phyloP scores from a whole-genome alignment of 805 yeast genomes.

The Lachancea sp. region DNA sequence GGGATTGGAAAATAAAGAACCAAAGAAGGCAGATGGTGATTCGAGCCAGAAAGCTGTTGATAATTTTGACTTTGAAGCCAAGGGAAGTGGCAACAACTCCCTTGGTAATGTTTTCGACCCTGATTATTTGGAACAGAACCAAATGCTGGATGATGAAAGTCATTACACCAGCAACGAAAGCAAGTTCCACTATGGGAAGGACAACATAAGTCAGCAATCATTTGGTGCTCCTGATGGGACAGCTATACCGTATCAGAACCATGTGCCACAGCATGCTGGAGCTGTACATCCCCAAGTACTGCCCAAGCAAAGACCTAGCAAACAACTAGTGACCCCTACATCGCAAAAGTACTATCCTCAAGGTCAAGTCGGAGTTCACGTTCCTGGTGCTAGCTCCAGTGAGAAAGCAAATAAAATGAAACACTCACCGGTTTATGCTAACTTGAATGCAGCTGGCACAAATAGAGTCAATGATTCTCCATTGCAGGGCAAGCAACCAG shows the following conservation, averaged over 20 bases:
- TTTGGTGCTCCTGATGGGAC: background rate
- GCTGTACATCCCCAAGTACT: slow-evolving; percentile 7
- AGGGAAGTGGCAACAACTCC: slow-evolving; percentile 14
- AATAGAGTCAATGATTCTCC: background rate
- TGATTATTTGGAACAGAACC: slow-evolving; percentile 27
- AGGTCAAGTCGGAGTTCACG: background rate
- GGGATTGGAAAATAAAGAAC: slow-evolving; percentile 2
- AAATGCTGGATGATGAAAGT: slow-evolving; percentile 28
- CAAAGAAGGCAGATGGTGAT: background rate
- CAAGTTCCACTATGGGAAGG: slow-evolving; percentile 3
- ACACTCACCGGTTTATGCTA: slow-evolving; percentile 8
- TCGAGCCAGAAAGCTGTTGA: slow-evolving; percentile 5
- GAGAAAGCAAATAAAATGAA: slow-evolving; percentile 2
- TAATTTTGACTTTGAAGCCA: slow-evolving; percentile 12
- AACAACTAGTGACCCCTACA: slow-evolving; percentile 8
- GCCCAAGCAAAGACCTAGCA: slow-evolving; percentile 7
- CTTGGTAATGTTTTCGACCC: slow-evolving; percentile 28
- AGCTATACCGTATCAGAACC: background rate
- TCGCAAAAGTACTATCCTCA: slow-evolving; percentile 5
- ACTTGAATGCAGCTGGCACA: slow-evolving; percentile 6
- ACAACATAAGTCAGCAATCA: slow-evolving; percentile 14
- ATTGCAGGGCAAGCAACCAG: slow-evolving; percentile 2
- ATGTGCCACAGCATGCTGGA: background rate
- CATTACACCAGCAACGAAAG: slow-evolving; percentile 24
- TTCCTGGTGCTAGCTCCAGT: background rate